Evolutionary conservation across 805 yeast species (phyloP).

Genomic region (Myxozyma udenii): DNA sequence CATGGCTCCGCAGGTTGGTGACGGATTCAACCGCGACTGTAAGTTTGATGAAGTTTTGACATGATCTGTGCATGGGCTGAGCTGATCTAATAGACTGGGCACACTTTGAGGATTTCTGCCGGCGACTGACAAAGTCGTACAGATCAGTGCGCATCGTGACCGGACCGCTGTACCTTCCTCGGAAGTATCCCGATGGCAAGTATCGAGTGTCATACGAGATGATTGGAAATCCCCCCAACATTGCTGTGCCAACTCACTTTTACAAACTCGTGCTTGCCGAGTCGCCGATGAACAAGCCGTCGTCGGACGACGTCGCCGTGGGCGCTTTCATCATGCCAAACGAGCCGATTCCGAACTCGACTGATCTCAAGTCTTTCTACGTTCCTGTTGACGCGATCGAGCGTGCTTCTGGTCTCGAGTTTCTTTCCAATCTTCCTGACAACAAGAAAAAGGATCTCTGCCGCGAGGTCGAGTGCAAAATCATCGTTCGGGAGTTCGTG

Average conservation of each 20-base stretch:
- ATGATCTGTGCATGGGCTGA: neutral
- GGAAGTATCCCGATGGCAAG: constrained; percentile 75
- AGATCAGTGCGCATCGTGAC: constrained; percentile 80
- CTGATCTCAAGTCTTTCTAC: constrained; percentile 70
- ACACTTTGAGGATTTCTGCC: constrained; percentile 83
- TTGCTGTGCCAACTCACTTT: constrained; percentile 97
- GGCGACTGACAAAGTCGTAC: constrained; percentile 71
- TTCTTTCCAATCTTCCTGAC: constrained; percentile 65
- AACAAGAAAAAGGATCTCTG: constrained; percentile 63
- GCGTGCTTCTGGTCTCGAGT: constrained; percentile 75
- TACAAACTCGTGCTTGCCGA: constrained; percentile 90
- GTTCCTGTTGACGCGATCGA: constrained; percentile 91
- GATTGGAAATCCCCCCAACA: constrained; percentile 91
- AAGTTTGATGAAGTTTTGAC: neutral
- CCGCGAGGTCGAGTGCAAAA: constrained; percentile 71
- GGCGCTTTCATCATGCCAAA: constrained; percentile 96
- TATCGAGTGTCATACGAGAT: constrained; percentile 83
- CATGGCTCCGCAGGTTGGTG: constrained; percentile 96
- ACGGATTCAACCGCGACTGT: constrained; percentile 89
- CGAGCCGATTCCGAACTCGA: constrained; percentile 65
- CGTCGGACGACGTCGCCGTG: constrained; percentile 50
- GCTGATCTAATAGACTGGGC: constrained; percentile 64
- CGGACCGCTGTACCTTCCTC: constrained; percentile 90
- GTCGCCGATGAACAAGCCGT: constrained; percentile 43
- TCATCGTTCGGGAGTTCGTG: constrained; percentile 72